phyloP scores from a whole-genome alignment of 2,329 filamentous ascomycete species.

The Nemania bipapillata region DNA sequence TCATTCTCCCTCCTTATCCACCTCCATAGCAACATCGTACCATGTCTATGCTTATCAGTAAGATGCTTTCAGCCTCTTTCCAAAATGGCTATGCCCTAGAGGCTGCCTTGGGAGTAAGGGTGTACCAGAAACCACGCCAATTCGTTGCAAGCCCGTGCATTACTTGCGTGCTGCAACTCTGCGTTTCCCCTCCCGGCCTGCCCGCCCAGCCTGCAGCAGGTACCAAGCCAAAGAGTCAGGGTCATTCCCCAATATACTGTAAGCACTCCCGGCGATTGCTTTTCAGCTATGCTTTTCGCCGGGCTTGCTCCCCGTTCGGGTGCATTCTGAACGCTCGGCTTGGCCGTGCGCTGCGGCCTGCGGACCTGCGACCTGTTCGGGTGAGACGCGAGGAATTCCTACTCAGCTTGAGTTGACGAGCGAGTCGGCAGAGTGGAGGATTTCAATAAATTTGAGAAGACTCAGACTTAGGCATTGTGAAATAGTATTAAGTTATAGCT shows the following conservation, averaged over 20 bases:
- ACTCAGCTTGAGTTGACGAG: background rate
- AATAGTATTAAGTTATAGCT: background rate
- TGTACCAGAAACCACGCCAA: conserved; percentile 1
- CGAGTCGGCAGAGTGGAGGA: background rate
- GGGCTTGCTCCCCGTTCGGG: background rate
- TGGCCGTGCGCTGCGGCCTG: background rate
- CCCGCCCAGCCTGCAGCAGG: conserved; percentile 19
- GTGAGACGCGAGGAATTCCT: background rate
- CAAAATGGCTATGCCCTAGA: background rate
- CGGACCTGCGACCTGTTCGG: no score
- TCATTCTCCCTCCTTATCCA: background rate
- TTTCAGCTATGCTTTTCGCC: background rate
- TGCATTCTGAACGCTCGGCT: conserved; percentile 5
- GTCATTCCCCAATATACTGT: background rate
- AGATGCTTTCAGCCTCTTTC: background rate
- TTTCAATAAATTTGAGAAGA: background rate
- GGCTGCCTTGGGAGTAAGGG: conserved; percentile 23
- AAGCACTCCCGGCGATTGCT: conserved; percentile 2
- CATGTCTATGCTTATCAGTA: conserved; percentile 2
- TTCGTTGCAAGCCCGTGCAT: conserved; percentile 17
- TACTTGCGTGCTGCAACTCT: conserved; percentile 17
- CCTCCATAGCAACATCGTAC: background rate
- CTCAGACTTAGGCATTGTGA: background rate
- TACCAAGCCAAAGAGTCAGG: conserved; percentile 12
- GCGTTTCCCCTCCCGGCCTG: conserved; percentile 13